Evolutionary conservation across 495 filamentous ascomycete genomes (phyloP).

Genomic region (Penicillium cosmopolitanum): DNA sequence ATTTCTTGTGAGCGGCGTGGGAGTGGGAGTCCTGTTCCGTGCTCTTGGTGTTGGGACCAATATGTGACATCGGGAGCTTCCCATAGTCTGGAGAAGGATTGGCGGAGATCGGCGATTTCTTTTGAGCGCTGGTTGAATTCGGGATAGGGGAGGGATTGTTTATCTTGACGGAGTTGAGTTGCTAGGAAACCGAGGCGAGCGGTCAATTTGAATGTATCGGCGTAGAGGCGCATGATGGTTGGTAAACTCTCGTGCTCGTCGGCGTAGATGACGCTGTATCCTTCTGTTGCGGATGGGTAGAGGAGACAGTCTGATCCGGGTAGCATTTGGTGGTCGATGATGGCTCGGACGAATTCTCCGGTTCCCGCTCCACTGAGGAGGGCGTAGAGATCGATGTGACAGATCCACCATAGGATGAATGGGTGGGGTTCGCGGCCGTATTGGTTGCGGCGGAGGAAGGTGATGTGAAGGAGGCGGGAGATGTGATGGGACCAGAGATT

Average conservation of each 20-base stretch:
- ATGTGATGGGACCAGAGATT: constrained; percentile 61
- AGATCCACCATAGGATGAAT: constrained; percentile 60
- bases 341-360: constrained; percentile 53
- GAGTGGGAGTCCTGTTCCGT: no score
- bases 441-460: constrained; percentile 48
- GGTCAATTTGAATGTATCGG: constrained; percentile 46
- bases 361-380: constrained; percentile 56
- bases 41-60: constrained; percentile 41
- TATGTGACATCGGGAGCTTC: constrained; percentile 39
- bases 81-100: constrained; percentile 48
- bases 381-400: constrained; percentile 58
- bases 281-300: constrained; percentile 31
- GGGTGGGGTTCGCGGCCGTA: constrained; percentile 52
- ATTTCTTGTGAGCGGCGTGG: constrained; percentile 44
- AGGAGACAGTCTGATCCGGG: constrained; percentile 42
- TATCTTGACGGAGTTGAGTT: constrained; percentile 38
- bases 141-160: constrained; percentile 12
- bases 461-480: constrained; percentile 56
- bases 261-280: constrained; percentile 37
- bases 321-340: constrained; percentile 54
- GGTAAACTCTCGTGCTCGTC: constrained; percentile 44
- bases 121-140: constrained; percentile 26
- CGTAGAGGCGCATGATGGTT: constrained; percentile 47
- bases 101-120: constrained; percentile 37
- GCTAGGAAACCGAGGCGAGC: constrained; percentile 47